phyloP scores from a whole-genome alignment of 768 basidiomycete species.

The Russula olivacea region DNA sequence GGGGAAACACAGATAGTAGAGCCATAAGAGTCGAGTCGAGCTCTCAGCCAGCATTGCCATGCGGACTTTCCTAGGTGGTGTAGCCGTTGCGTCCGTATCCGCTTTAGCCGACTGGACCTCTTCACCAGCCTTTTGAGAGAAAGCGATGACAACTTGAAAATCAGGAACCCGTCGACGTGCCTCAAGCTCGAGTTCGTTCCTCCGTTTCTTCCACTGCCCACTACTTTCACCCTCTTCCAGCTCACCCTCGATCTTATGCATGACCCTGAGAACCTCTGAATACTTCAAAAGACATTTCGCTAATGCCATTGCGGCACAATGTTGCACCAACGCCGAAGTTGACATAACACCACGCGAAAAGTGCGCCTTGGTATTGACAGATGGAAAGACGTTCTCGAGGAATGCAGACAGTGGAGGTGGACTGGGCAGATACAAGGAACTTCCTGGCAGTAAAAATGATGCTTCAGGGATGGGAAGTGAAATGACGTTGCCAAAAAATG shows the following conservation, averaged over 20 bases:
- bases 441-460: conserved; percentile 50
- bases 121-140: conserved; percentile 47
- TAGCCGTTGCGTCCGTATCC: not conserved
- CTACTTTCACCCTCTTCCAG: conserved; percentile 57
- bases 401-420: conserved; percentile 71
- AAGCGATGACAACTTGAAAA: conserved; percentile 77
- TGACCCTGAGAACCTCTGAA: conserved; percentile 43
- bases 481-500: conserved; percentile 73
- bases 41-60: conserved; percentile 68
- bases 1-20: conserved; percentile 78
- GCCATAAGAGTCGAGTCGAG: conserved; percentile 73
- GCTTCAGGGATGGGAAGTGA: conserved; percentile 64
- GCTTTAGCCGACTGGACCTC: not conserved
- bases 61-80: conserved; percentile 35
- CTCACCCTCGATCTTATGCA: conserved; percentile 44
- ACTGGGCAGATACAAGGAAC: conserved; percentile 51
- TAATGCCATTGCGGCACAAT: conserved; percentile 74
- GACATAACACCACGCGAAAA: conserved; percentile 81
- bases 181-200: conserved; percentile 68
- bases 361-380: conserved; percentile 59
- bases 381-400: conserved; percentile 76
- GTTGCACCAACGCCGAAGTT: conserved; percentile 69
- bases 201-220: conserved; percentile 67
- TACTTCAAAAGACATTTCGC: conserved; percentile 73
- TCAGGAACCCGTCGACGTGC: conserved; percentile 75